Base-by-base conservation (phyloP, 257 asterid genomes). In the Nicotiana undulata region DNA sequence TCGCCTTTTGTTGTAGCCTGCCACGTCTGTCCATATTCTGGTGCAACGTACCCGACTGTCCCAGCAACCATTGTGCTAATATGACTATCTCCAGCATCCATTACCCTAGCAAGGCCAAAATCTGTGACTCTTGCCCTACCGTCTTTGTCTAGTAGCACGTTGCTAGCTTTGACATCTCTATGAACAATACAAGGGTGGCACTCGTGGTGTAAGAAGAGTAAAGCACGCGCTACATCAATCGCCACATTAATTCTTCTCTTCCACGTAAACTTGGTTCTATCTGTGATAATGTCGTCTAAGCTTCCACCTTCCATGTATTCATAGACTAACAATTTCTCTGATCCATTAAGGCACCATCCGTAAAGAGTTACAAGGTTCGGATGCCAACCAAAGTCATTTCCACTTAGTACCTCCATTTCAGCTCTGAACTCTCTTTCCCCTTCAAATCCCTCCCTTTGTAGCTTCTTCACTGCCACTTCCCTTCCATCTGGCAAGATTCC, bases 41-140 rank as follows among this genome's bases (percentile, higher is more conserved):
- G 99, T 18, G 99, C 99, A 20, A 96, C 98, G n/a, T 94, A 96
- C 4, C 99, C 99, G 5, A 96, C 87, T 3, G 99, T 96, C 32
- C 99, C 99, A 0, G 98, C 98, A 60, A 96, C 98, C 93, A 91
- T 91, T 1, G 99, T 96, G 90, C 97, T 96, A n/a, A 93, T 93
- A 40, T 96, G 99, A 79, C 92, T 96, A 7, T 83, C 93, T 15
- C 91, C 98, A 1, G 82, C 96, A 28, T 92, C 97, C 37, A 96
- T 89, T 2, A 93, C 94, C 37, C 99, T 80, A 0, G 99, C 97
- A 5, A 96, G 98, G 63, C 99, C 98, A 5, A 96, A 96, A 83
- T 96, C 99, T 0, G 99, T 96, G 10, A 96, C 97, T 9, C 94
- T 87, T 2, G 98, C 99, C 81, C 85, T 89, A 0, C 98, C 98